phyloP scores from a whole-genome alignment of 306 rosid genomes.

The Phaseolus lunatus region DNA sequence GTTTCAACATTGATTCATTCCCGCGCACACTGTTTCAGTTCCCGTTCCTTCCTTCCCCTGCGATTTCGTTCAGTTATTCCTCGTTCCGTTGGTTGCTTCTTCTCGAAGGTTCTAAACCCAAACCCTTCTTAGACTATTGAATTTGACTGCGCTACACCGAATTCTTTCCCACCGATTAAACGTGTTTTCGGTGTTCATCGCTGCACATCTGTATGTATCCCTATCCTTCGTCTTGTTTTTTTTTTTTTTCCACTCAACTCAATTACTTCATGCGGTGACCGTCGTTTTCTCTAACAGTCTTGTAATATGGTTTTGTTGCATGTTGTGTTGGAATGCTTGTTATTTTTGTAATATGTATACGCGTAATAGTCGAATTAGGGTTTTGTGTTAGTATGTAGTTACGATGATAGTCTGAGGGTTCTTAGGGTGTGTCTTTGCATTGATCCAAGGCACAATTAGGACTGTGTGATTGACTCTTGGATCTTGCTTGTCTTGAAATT shows the following conservation, averaged over 20 bases:
- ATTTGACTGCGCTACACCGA: neutral
- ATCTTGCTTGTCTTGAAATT: neutral
- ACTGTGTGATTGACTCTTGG: conserved; percentile 13
- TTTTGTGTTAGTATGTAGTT: neutral
- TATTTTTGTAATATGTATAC: neutral
- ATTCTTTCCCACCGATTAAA: neutral
- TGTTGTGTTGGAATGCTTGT: neutral
- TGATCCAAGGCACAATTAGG: neutral
- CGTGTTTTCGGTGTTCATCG: neutral
- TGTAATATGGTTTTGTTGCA: neutral
- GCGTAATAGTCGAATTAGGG: conserved; percentile 32
- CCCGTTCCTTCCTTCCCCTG: neutral
- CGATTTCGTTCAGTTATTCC: neutral
- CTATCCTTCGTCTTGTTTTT: neutral
- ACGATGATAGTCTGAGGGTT: neutral
- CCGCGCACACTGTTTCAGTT: conserved; percentile 43
- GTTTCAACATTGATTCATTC: conserved; percentile 44
- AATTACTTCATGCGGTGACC: neutral
- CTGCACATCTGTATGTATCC: neutral
- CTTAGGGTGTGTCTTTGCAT: neutral
- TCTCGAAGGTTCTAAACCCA: conserved; percentile 34
- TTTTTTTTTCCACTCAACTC: neutral
- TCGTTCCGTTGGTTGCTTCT: conserved; percentile 21
- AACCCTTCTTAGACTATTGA: neutral
- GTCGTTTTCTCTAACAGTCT: neutral